These are phyloP conservation scores for Aspergillus bombycis DNA, from an alignment of 2,329 filamentous ascomycete genomes.

Conservation along the genomic window DNA sequence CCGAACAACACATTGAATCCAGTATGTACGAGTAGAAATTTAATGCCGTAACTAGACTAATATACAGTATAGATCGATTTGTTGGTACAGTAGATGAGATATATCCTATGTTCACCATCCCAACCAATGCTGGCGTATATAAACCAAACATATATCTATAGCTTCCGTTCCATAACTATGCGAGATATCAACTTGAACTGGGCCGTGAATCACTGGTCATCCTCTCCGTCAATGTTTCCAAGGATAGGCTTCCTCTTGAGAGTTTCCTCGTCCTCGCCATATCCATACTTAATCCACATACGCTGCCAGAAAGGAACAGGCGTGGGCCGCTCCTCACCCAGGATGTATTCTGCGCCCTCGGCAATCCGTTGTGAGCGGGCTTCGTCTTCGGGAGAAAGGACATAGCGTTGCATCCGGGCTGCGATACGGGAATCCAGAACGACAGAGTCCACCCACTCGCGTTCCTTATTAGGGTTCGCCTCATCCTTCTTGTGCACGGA, in stretches of 20 bases:
- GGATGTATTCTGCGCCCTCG: conserved; percentile 68
- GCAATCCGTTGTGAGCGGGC: conserved; percentile 64
- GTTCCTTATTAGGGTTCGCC: conserved; percentile 61
- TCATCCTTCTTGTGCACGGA: conserved; percentile 63
- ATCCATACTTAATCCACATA: conserved; percentile 45
- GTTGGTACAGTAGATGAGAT: conserved; percentile 9
- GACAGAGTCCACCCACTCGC: conserved; percentile 74
- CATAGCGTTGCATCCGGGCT: conserved; percentile 78
- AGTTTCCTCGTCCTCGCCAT: conserved; percentile 44
- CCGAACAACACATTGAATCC: neutral
- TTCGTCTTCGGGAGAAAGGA: conserved; percentile 71
- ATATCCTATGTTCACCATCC: neutral
- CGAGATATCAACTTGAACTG: neutral
- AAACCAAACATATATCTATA: neutral
- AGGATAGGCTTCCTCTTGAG: conserved; percentile 43
- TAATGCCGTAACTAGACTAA: conserved; percentile 12
- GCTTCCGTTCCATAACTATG: neutral
- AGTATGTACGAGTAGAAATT: conserved; percentile 6
- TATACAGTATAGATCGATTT: conserved; percentile 13
- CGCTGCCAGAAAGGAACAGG: conserved; percentile 42
- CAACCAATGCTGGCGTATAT: conserved; percentile 2
- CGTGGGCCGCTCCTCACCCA: conserved; percentile 59
- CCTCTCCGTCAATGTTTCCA: conserved; percentile 43
- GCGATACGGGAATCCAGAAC: conserved; percentile 76
- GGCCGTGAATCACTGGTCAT: conserved; percentile 19